Evolutionary conservation across 139 green algal genomes (phyloP), one percentile per base, ranked within the genome.

Genomic region (Klebsormidium nitens): DNA sequence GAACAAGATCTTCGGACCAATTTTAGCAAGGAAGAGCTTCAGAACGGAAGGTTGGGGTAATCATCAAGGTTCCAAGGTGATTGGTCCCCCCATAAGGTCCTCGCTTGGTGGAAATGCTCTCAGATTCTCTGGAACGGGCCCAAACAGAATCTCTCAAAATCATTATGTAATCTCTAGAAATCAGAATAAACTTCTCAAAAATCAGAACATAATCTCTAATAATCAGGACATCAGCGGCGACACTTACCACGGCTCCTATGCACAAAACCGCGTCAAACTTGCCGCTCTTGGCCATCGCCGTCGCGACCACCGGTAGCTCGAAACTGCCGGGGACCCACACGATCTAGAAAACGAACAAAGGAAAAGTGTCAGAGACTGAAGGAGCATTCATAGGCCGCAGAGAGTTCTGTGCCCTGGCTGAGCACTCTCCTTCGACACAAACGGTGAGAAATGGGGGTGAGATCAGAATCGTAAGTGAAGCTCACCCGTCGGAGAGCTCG

Each of bases 241-340:
- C 44, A 37, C 64, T 69, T n/a, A 76, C 90, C 71, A 98, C 86
- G 5, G 88, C 90, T 1, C 93, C 93, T 50, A 98, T 93, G 74
- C 83, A 87, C 2, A 98, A 64, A 26, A 98, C 82, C 1, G 83
- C 93, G 37, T 91, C 85, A 67, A 94, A 98, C 31, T 89, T 89
- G 1, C 87, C 86, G 0, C 74, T 90, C 66, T 87, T 87, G 3
- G 92, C 93, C 89, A 98, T 92, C 23, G 71, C 71, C 69, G 96
- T 92, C 39, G 90, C 91, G 35, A 96, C 84, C 2, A 97, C 71
- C 1, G 93, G 91, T 6, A 98, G 74, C 84, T 98, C 93, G 83
- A 97, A 98, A 80, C 78, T 89, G 35, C 93, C 93, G 32, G 93
- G 93, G 6, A 98, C 93, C 89, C 89, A 97, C 19, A 75, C 85